Conservation (phyloP, 345 rosid genomes). For the Noccaea caerulescens region DNA sequence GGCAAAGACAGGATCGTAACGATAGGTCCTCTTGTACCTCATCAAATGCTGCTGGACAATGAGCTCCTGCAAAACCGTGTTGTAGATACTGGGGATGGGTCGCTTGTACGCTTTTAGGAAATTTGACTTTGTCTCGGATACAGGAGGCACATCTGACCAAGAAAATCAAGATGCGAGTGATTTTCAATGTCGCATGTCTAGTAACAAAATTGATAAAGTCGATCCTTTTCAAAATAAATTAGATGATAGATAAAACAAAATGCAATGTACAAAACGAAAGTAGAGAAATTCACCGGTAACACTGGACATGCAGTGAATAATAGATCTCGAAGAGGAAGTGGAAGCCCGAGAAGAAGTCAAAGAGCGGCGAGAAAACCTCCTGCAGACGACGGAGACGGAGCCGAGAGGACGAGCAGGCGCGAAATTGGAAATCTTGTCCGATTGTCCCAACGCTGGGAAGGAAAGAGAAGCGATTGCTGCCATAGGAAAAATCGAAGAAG, state of each 20-base stretch:
- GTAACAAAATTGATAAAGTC: too few species aligned
- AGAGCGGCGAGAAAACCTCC: slow-evolving; percentile 46
- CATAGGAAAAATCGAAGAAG: slow-evolving; percentile 32
- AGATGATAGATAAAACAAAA: not conserved
- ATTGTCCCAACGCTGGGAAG: slow-evolving; percentile 64
- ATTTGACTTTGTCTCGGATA: slow-evolving; percentile 78
- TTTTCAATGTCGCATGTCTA: not conserved
- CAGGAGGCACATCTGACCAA: slow-evolving; percentile 76
- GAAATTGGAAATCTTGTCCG: slow-evolving; percentile 49
- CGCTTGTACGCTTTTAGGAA: slow-evolving; percentile 81
- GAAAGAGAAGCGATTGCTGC: slow-evolving; percentile 75
- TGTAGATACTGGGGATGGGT: slow-evolving; percentile 94
- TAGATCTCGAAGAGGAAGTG: slow-evolving; percentile 50
- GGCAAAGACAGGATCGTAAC: slow-evolving; percentile 87
- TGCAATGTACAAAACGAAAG: not conserved
- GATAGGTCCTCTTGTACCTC: slow-evolving; percentile 82
- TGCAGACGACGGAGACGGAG: slow-evolving; percentile 51
- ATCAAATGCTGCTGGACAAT: slow-evolving; percentile 95
- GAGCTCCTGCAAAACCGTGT: slow-evolving; percentile 82
- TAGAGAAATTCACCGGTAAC: slow-evolving; percentile 53
- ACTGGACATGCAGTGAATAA: slow-evolving; percentile 68
- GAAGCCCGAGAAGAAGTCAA: slow-evolving; percentile 43
- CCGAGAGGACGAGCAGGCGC: slow-evolving; percentile 46
- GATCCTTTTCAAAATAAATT: not conserved
- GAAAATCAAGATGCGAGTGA: not conserved